Base-by-base conservation (phyloP, 208 protist genomes). In the Angomonas deanei region DNA sequence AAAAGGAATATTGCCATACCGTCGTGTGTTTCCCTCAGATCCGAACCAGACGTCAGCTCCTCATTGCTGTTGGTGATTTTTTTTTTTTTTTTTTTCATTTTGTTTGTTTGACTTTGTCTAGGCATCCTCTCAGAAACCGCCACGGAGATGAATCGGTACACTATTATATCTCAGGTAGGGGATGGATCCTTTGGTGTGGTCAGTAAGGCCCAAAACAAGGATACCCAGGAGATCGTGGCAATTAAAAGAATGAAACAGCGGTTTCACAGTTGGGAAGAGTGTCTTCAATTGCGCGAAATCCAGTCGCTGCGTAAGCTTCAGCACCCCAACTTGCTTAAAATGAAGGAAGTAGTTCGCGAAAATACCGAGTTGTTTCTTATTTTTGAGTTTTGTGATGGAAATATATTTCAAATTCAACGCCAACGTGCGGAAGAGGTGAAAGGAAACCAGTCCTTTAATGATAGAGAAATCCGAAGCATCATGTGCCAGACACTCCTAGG, bases 231-330 rank as follows among this genome's bases (percentile, higher is more conserved):
- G 56, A 80, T 98, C 21, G 97, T 99, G 6, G 98, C 98, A 5
- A 97, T 99, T 26, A 99, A 99, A 70, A 97, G 97, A 69, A 99
- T 99, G 97, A 99, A 99, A 81, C 86, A 96, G 73, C 96, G 96
- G 30, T 99, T 98, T 71, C 94, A 93, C 65, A 96, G 83, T 53
- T 99, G 97, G 97, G 91, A 99, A 47, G 98, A 99, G 72, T 99
- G 97, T 68, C 71, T 99, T 49, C 84, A 98, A 66, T 78, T 99
- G 52, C 82, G 92, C 15, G 97, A 99, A 68, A 94, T 99, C 36
- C 95, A 98, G 67, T 92, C 91, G 21, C 76, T 99, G 27, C 82
- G 95, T 23, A 98, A 98, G 68, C 64, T 99, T 26, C 86, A 94
- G 55, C 98, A 99, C 73, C 93, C 88, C 0, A 99, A 99, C 71